Conservation (phyloP, 2,329 filamentous ascomycete genomes). For the Aspergillus fumigatiaffinis region DNA sequence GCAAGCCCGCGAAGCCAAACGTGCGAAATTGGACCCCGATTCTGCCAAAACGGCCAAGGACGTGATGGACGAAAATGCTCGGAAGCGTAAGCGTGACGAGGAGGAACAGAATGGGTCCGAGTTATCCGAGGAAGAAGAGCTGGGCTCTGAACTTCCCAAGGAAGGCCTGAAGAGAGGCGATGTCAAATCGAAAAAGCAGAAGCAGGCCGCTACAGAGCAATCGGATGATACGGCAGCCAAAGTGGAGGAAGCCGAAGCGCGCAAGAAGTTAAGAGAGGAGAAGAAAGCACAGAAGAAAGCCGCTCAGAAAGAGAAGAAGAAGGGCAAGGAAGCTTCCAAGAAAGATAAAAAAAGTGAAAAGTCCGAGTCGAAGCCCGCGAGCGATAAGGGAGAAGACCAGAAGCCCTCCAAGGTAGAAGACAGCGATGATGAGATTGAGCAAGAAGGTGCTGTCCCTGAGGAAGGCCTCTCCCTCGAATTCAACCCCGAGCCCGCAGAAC, state of each 20-base stretch:
- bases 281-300: conserved; percentile 46
- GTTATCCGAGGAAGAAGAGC: conserved; percentile 43
- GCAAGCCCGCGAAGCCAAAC: conserved; percentile 74
- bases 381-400: conserved; percentile 16
- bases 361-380: conserved; percentile 16
- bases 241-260: conserved; percentile 32
- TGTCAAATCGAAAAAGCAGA: conserved; percentile 53
- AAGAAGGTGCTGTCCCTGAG: conserved; percentile 41
- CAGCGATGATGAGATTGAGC: conserved; percentile 22
- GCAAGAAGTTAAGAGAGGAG: conserved; percentile 37
- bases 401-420: conserved; percentile 19
- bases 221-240: conserved; percentile 18
- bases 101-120: conserved; percentile 46
- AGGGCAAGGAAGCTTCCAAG: conserved; percentile 38
- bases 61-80: conserved; percentile 79
- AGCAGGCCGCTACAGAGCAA: conserved; percentile 37
- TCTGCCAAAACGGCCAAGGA: conserved; percentile 89
- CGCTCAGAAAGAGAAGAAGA: conserved; percentile 48
- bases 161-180: conserved; percentile 56
- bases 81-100: conserved; percentile 73
- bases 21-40: conserved; percentile 86
- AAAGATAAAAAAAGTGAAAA: conserved; percentile 35
- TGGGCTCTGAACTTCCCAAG: conserved; percentile 49
- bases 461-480: conserved; percentile 51
- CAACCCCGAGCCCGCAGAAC: conserved; percentile 32